Conservation (phyloP, 441 rosid genomes). For the Raphanus hybrid region DNA sequence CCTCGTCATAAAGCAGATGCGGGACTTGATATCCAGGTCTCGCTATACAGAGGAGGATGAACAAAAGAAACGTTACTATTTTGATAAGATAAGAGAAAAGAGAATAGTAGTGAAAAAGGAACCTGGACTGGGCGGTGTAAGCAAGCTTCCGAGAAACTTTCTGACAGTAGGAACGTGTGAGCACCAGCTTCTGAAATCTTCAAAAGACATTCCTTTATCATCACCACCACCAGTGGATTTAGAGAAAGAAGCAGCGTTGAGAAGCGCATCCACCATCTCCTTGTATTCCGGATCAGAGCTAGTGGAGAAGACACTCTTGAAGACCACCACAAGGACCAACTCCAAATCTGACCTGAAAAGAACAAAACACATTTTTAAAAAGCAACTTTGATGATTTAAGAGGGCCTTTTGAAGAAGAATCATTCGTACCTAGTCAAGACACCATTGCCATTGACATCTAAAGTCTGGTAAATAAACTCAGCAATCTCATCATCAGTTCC, state of each 20-base stretch:
- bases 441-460: slow-evolving; percentile 71
- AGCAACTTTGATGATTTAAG: neutral
- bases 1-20: slow-evolving; percentile 47
- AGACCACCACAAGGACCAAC: slow-evolving; percentile 50
- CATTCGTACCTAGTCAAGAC: slow-evolving; percentile 57
- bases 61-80: neutral
- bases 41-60: slow-evolving; percentile 37
- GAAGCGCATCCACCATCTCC: slow-evolving; percentile 55
- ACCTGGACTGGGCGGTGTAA: slow-evolving; percentile 74
- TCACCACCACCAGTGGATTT: slow-evolving; percentile 43
- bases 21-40: slow-evolving; percentile 76
- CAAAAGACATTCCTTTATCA: slow-evolving; percentile 67
- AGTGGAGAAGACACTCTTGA: slow-evolving; percentile 52
- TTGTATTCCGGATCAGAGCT: slow-evolving; percentile 43
- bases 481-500: slow-evolving; percentile 85
- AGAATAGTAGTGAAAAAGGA: too few relatives aligned
- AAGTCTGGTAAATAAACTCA: slow-evolving; percentile 72
- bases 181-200: slow-evolving; percentile 81
- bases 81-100: neutral
- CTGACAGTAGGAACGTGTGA: slow-evolving; percentile 63
- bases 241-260: slow-evolving; percentile 67
- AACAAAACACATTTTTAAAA: slow-evolving; percentile 1
- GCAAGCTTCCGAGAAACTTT: slow-evolving; percentile 86
- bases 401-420: neutral
- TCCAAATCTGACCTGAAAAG: slow-evolving; percentile 41